Evolutionary conservation across 768 basidiomycete species (phyloP).

Genomic region (Auricularia cornea): DNA sequence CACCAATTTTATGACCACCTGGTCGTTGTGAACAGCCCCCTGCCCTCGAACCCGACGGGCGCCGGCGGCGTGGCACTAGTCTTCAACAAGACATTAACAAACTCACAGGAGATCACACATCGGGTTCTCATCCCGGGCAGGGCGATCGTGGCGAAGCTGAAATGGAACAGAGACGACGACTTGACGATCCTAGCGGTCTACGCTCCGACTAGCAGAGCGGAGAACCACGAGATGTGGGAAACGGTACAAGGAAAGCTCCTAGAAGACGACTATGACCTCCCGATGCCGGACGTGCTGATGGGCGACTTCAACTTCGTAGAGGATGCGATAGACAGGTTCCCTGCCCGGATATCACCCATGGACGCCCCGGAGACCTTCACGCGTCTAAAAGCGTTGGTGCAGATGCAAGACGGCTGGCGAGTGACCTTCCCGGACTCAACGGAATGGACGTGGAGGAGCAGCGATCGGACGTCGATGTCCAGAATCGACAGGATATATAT

Average conservation of each 20-base stretch:
- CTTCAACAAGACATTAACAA: background rate
- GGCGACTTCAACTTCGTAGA: constrained; percentile 18
- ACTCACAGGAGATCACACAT: background rate
- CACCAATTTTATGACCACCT: background rate
- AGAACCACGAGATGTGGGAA: background rate
- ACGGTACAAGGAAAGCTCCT: background rate
- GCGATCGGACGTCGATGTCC: background rate
- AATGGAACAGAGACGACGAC: background rate
- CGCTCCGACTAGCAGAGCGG: background rate
- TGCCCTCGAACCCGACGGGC: background rate
- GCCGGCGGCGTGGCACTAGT: background rate
- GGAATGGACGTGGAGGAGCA: background rate
- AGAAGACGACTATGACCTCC: background rate
- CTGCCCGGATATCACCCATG: background rate
- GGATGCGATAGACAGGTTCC: constrained; percentile 13
- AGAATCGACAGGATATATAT: background rate
- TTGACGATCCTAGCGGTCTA: background rate
- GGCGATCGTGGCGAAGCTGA: background rate
- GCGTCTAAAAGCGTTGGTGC: background rate
- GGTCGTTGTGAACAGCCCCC: background rate
- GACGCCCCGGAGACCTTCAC: background rate
- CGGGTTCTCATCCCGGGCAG: background rate
- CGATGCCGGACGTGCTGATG: constrained; percentile 7
- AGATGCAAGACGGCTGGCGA: background rate
- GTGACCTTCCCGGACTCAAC: background rate